Base-by-base conservation (phyloP, 345 rosid species). In the Dipteronia sinensis region DNA sequence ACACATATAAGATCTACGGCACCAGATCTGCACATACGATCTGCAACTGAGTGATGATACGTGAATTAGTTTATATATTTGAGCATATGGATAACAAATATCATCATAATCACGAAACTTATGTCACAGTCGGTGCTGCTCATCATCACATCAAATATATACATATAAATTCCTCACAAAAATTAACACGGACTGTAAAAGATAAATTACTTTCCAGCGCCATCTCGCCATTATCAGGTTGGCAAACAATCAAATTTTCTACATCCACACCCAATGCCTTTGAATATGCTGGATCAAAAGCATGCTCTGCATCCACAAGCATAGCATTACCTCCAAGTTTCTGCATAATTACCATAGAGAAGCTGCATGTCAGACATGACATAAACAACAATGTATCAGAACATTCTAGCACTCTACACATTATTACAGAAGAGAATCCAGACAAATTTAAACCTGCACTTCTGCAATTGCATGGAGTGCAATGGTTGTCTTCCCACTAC, bases 271-370 rank as follows among this genome's bases (percentile, higher is more conserved):
- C 98, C 81, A 93, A 62, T 71, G 99, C 92, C 87, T 91, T 95
- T 68, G 98, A 95, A 85, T 95, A 95, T 38, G 98, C 77, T 55
- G 98, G 98, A 86, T 95, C 99, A 87, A 95, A 95, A 79, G 99
- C 99, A 78, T 95, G 99, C 87, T 95, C 99, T 67, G 99, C 99
- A 85, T 93, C 98, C 83, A 95, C 98, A 83, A 93, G 99, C 98
- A 93, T 95, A 19, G 99, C 98, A 80, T 92, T 92, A 86, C 99
- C 98, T 72, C 99, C 99, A 73, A 87, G 85, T 79, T 87, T 95
- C 99, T 95, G 97, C 82, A 86, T 8, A 70, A 70, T 65, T 25
- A 81, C 31, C 34, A 82, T 29, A 76, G 49, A 80, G 82, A 77
- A 53, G 55, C 40, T 16, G 69, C 67, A 78, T 29, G 69, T 20